Conservation (phyloP, 179 eudicot genomes). For the Silene vulgaris region DNA sequence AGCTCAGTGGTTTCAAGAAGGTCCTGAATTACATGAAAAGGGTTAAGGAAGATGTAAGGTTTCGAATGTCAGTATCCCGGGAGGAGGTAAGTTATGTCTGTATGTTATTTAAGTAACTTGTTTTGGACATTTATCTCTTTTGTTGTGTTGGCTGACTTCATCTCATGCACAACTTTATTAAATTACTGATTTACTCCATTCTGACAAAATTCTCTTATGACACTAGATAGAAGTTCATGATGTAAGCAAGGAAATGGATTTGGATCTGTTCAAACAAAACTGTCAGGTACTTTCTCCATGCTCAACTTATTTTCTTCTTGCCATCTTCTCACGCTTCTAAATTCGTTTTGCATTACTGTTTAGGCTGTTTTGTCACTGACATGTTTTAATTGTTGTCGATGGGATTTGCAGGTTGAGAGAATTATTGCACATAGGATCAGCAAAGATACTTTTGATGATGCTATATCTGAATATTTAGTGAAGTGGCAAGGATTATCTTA, state of each 20-base stretch:
- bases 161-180: neutral
- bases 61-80: slow-evolving; percentile 76
- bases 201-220: slow-evolving; percentile 15
- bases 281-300: slow-evolving; percentile 56
- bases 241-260: slow-evolving; percentile 99
- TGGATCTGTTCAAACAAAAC: slow-evolving; percentile 89
- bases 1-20: slow-evolving; percentile 99
- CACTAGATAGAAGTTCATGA: slow-evolving; percentile 91
- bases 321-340: neutral
- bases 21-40: slow-evolving; percentile 84
- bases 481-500: slow-evolving; percentile 99
- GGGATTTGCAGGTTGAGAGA: slow-evolving; percentile 78
- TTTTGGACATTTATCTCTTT: neutral
- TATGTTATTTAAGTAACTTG: neutral
- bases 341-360: neutral
- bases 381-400: slow-evolving; percentile 13
- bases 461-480: slow-evolving; percentile 76
- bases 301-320: slow-evolving; percentile 20
- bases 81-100: slow-evolving; percentile 65
- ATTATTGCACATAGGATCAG: slow-evolving; percentile 71
- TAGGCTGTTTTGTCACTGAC: neutral
- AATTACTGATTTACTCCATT: slow-evolving; percentile 9
- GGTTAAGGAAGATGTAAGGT: slow-evolving; percentile 74
- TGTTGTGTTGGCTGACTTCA: neutral
- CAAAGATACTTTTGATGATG: slow-evolving; percentile 55